A percentile compares a stretch with the other conserved stretches of the same genome.
Evolutionary conservation across 441 rosid species (phyloP).

Genomic region (Hypseocharis bilobata): DNA sequence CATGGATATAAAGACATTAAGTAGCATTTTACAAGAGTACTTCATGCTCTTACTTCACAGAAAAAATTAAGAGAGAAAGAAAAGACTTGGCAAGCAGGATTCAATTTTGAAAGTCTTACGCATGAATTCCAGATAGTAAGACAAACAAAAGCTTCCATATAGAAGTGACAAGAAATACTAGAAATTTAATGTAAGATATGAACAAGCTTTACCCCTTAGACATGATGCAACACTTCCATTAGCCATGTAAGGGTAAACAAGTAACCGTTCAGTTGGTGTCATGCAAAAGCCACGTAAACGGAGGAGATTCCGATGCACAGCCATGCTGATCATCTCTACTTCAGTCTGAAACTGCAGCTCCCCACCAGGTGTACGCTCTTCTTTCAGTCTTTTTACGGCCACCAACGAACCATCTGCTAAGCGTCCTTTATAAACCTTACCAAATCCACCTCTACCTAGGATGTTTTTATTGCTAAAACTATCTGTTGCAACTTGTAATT

Average conservation of each 20-base stretch:
- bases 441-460: slow-evolving; percentile 90
- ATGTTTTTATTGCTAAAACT: slow-evolving; percentile 78
- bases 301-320: slow-evolving; percentile 79
- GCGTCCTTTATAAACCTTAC: slow-evolving; percentile 84
- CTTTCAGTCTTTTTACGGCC: slow-evolving; percentile 81
- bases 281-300: slow-evolving; percentile 82
- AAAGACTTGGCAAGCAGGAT: not conserved
- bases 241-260: slow-evolving; percentile 93
- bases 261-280: slow-evolving; percentile 83
- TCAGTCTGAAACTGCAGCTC: slow-evolving; percentile 90
- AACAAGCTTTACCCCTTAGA: slow-evolving; percentile 49
- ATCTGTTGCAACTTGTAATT: slow-evolving; percentile 82
- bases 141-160: slow-evolving; percentile 7
- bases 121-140: too few relatives aligned
- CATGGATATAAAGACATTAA: too few relatives aligned
- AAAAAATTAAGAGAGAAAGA: not conserved
- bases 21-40: not conserved
- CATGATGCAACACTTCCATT: slow-evolving; percentile 97
- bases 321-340: slow-evolving; percentile 95
- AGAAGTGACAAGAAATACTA: not conserved
- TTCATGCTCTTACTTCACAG: not conserved
- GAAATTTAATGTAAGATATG: not conserved
- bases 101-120: not conserved
- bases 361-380: slow-evolving; percentile 87
- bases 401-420: slow-evolving; percentile 81